Evolutionary conservation across 2,329 filamentous ascomycete species (phyloP).

Genomic region (Diaporthe nobilis): DNA sequence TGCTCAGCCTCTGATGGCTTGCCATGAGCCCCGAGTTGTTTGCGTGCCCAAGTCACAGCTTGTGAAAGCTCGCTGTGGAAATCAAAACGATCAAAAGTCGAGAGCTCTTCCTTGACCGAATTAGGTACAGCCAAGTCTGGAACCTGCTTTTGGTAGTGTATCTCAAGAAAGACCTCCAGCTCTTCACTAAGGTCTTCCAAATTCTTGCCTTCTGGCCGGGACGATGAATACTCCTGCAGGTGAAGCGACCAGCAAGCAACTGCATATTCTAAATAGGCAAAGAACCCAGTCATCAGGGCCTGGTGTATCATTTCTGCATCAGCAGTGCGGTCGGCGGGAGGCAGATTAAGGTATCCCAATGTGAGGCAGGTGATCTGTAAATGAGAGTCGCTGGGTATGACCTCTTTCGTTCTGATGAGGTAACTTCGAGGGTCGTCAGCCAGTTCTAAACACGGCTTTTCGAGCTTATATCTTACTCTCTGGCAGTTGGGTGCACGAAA

Average conservation of each 20-base stretch:
- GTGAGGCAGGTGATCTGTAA: neutral
- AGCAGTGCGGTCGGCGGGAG: neutral
- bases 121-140: neutral
- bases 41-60: neutral
- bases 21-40: neutral
- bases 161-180: neutral
- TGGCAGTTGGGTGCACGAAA: neutral
- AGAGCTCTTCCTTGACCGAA: neutral
- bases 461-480: neutral
- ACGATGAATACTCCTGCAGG: neutral
- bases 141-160: neutral
- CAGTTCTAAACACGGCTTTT: neutral
- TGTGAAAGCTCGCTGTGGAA: neutral
- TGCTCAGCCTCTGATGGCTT: slow-evolving; percentile 21
- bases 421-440: neutral
- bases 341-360: neutral
- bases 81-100: neutral
- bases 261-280: slow-evolving; percentile 1
- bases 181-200: neutral
- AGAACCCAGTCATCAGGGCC: neutral
- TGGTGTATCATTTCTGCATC: neutral
- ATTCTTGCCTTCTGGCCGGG: neutral
- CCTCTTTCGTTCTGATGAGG: neutral
- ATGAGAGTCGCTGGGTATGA: neutral
- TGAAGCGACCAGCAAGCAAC: neutral